phyloP scores from a whole-genome alignment of 2,329 filamentous ascomycete genomes.

The Neonectria faginata region DNA sequence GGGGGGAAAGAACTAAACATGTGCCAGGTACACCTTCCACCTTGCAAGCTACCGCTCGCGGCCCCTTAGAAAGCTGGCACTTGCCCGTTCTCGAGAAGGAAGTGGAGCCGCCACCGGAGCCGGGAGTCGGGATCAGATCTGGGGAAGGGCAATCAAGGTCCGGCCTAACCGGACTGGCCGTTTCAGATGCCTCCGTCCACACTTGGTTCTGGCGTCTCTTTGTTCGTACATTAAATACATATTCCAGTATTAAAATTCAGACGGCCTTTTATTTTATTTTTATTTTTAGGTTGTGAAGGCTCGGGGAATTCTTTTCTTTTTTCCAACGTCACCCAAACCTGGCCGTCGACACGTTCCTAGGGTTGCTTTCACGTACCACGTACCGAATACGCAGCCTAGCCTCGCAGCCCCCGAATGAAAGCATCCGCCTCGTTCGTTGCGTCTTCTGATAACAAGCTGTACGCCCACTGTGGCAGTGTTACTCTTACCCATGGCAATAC shows the following conservation, averaged over 20 bases:
- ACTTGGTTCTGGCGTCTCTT: neutral
- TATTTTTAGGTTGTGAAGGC: neutral
- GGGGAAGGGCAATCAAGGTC: slow-evolving; percentile 6
- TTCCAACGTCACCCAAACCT: neutral
- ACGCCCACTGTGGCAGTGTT: neutral
- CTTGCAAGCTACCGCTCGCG: neutral
- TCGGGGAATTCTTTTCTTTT: neutral
- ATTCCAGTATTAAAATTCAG: too few relatives aligned
- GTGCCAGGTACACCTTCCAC: neutral
- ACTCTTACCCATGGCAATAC: neutral
- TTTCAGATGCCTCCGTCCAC: neutral
- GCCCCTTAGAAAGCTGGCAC: slow-evolving; percentile 8
- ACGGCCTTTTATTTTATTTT: too few relatives aligned
- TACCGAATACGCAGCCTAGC: neutral
- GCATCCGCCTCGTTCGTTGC: neutral
- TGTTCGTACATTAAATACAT: too few relatives aligned
- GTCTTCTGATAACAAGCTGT: neutral
- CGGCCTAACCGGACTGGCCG: neutral
- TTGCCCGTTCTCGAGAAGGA: slow-evolving; percentile 5
- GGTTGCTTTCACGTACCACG: neutral
- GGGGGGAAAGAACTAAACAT: slow-evolving; percentile 10
- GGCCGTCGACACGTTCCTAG: neutral
- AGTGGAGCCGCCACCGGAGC: slow-evolving; percentile 19
- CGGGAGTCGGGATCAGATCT: slow-evolving; percentile 20
- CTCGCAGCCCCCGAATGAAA: neutral